phyloP scores from a whole-genome alignment of 1,139 yeast genomes.

The Saccharomycopsis hybrid region DNA sequence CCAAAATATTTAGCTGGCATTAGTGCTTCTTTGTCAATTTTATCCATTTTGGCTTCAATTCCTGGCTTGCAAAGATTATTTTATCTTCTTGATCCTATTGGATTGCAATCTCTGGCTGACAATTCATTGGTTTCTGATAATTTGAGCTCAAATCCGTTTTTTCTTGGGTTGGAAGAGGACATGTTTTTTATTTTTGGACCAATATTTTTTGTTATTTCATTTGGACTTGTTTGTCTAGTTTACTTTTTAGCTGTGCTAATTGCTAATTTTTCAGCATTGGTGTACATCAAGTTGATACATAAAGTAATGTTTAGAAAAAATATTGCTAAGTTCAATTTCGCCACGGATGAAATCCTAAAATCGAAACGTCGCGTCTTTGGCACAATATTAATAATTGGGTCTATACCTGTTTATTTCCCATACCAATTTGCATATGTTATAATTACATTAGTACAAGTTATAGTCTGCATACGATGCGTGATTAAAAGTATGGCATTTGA shows the following conservation, averaged over 20 bases:
- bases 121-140: slow-evolving; percentile 23
- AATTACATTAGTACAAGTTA: slow-evolving; percentile 46
- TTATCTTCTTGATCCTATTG: slow-evolving; percentile 52
- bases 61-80: slow-evolving; percentile 28
- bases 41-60: slow-evolving; percentile 37
- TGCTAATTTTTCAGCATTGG: slow-evolving; percentile 8
- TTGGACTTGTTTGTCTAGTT: slow-evolving; percentile 38
- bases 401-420: slow-evolving; percentile 61
- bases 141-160: slow-evolving; percentile 39
- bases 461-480: slow-evolving; percentile 37
- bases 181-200: slow-evolving; percentile 55
- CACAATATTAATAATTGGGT: slow-evolving; percentile 32
- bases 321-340: not conserved
- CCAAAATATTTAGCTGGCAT: slow-evolving; percentile 26
- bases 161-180: slow-evolving; percentile 59
- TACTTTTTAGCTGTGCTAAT: slow-evolving; percentile 26
- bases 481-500: slow-evolving; percentile 12
- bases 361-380: slow-evolving; percentile 31
- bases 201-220: slow-evolving; percentile 45
- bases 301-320: slow-evolving; percentile 5
- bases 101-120: slow-evolving; percentile 31
- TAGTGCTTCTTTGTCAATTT: slow-evolving; percentile 26
- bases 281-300: slow-evolving; percentile 3
- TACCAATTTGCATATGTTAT: slow-evolving; percentile 71
- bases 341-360: slow-evolving; percentile 1